Conservation (phyloP, 768 basidiomycete species). For the Leccinum subtestaceum region DNA sequence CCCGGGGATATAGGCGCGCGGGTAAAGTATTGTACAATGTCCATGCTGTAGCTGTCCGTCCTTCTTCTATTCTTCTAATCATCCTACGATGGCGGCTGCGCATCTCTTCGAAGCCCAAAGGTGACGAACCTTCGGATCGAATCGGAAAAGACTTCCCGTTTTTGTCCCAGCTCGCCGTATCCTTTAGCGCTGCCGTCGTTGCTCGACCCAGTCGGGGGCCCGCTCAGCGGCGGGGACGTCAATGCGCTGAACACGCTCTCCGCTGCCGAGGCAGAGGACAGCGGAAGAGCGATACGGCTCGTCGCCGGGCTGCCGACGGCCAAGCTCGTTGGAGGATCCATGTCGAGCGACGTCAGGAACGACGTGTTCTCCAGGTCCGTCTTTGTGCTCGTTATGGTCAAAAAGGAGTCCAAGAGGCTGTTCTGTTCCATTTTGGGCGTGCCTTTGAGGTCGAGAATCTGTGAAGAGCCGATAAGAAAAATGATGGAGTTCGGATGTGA, state of each 20-base stretch:
- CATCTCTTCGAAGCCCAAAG: slow-evolving; percentile 81
- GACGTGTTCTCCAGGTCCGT: slow-evolving; percentile 85
- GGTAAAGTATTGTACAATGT: no score
- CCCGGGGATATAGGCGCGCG: neutral
- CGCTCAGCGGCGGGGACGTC: slow-evolving; percentile 58
- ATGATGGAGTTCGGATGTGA: neutral
- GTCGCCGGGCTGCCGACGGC: slow-evolving; percentile 63
- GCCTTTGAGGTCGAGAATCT: slow-evolving; percentile 96
- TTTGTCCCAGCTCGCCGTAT: slow-evolving; percentile 41
- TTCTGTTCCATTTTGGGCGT: slow-evolving; percentile 85
- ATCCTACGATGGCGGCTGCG: slow-evolving; percentile 28
- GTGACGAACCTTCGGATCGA: slow-evolving; percentile 78
- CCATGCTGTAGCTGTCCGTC: neutral
- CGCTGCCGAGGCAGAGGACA: slow-evolving; percentile 31
- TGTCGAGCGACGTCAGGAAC: slow-evolving; percentile 91
- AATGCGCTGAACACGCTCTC: slow-evolving; percentile 63
- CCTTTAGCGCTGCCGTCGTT: slow-evolving; percentile 39
- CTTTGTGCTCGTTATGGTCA: slow-evolving; percentile 90
- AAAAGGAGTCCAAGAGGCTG: slow-evolving; percentile 84
- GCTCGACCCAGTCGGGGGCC: slow-evolving; percentile 62
- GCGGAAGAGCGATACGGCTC: slow-evolving; percentile 57
- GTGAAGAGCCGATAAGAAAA: neutral
- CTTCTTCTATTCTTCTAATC: slow-evolving; percentile 6
- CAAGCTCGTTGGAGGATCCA: slow-evolving; percentile 76
- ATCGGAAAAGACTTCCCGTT: slow-evolving; percentile 84